Evolutionary conservation across 805 yeast species (phyloP).

Genomic region (Candida incommunis): DNA sequence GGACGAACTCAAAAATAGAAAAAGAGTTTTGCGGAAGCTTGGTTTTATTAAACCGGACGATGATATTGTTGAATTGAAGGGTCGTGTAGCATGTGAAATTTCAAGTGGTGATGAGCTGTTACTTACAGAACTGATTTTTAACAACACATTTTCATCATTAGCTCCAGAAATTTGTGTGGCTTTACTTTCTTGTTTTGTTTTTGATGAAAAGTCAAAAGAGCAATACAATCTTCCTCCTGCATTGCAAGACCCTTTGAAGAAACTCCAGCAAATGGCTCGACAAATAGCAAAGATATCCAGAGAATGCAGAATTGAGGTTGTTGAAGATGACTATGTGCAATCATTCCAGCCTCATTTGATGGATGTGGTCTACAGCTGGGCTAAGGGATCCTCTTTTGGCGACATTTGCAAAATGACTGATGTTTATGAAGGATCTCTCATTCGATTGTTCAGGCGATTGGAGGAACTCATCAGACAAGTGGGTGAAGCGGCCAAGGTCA

Average conservation of each 20-base stretch:
- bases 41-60: constrained; percentile 79
- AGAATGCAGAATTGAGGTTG: constrained; percentile 81
- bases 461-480: constrained; percentile 89
- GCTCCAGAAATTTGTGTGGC: constrained; percentile 88
- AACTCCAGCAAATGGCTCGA: constrained; percentile 80
- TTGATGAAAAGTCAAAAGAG: constrained; percentile 82
- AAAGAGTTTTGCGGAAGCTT: constrained; percentile 80
- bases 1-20: constrained; percentile 86
- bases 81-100: constrained; percentile 95
- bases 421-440: constrained; percentile 92
- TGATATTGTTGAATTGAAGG: constrained; percentile 91
- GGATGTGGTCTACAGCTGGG: constrained; percentile 97
- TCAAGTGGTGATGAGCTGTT: constrained; percentile 60
- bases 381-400: constrained; percentile 89
- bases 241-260: constrained; percentile 80
- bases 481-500: constrained; percentile 82
- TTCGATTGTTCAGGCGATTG: constrained; percentile 84
- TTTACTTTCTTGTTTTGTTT: constrained; percentile 83
- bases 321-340: constrained; percentile 86
- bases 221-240: constrained; percentile 83
- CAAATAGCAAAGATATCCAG: constrained; percentile 79
- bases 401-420: constrained; percentile 98
- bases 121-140: constrained; percentile 91
- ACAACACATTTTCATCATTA: constrained; percentile 85
- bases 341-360: constrained; percentile 83